Evolutionary conservation across 345 rosid genomes (phyloP).

Genomic region (Hypericum perforatum): DNA sequence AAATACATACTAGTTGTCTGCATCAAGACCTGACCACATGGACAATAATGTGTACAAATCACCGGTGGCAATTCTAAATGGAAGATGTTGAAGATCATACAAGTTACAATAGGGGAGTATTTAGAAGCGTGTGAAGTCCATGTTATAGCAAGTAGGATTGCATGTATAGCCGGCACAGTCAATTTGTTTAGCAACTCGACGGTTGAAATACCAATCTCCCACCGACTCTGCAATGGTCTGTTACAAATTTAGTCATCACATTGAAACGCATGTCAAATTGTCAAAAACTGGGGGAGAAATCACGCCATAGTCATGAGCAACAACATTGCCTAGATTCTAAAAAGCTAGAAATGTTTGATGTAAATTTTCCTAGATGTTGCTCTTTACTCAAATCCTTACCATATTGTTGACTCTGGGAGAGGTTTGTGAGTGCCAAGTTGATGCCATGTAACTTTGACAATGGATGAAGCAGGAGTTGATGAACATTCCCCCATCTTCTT

Average conservation of each 20-base stretch:
- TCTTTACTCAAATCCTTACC: constrained; percentile 23
- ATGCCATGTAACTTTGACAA: constrained; percentile 54
- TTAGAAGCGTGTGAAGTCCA: too few species aligned
- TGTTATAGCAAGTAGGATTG: too few species aligned
- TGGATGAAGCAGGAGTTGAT: constrained; percentile 77
- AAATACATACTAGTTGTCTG: too few species aligned
- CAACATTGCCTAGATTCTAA: background rate
- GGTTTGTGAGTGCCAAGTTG: constrained; percentile 63
- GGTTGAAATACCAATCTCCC: constrained; percentile 79
- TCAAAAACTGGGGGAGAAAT: background rate
- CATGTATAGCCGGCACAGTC: constrained; percentile 31
- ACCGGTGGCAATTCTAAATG: too few species aligned
- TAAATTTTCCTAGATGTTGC: background rate
- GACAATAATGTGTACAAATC: too few species aligned
- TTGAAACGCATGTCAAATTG: too few species aligned
- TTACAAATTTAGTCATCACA: constrained; percentile 9
- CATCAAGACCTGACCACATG: too few species aligned
- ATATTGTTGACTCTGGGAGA: constrained; percentile 59
- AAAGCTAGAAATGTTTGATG: background rate
- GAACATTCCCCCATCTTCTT: constrained; percentile 46
- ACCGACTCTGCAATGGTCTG: constrained; percentile 85
- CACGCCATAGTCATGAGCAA: background rate
- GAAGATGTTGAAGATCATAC: too few species aligned
- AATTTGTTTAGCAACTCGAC: constrained; percentile 43
- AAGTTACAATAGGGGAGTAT: too few species aligned